Evolutionary conservation across 768 basidiomycete genomes (phyloP), one percentile per base, ranked within the genome.

Genomic region (Clavulina sp.): DNA sequence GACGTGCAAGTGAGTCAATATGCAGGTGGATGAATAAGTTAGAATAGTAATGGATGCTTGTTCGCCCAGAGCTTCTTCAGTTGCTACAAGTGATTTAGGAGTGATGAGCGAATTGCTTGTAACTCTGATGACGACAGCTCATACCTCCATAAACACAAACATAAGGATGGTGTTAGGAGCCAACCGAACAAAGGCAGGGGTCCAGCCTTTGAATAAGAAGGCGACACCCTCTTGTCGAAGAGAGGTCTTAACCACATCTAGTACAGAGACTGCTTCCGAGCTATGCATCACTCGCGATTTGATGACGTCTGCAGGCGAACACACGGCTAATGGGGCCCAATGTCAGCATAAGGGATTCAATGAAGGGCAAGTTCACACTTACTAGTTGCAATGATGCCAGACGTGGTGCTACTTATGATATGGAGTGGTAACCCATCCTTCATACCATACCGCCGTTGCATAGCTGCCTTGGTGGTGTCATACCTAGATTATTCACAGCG

Each of bases 201-300:
- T 56, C 55, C 55, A 56, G 4, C 55, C 55, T 26, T 50, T 50
- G 40, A 56, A 56, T 18, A 56, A 49, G 53, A 50, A 53, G 21
- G 29, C 23, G 5, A 51, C 53, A 13, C 55, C 55, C 32, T 56
- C 53, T 6, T 49, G 36, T 3, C 40, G 33, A 7, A 56, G 38
- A 9, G 54, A 2, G 30, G 50, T 36, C 49, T 49, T 29, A 7
- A 54, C 40, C 32, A 56, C 44, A 1, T 53, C 31, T 5, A 50
- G 7, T 3, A 54, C 38, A 23, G 52, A 46, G 23, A 9, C 26
- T 28, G 54, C 55, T 31, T 56, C 38, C n/a, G 49, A 50, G 6
- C 31, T 32, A n/a, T 46, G 43, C 55, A 56, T 56, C 9, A 56
- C 40, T 13, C 53, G 52, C 5, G 55, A 53, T 41, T 54, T 56